Base-by-base conservation (phyloP, 2,329 filamentous ascomycete species). In the Pseudogymnoascus sp. region DNA sequence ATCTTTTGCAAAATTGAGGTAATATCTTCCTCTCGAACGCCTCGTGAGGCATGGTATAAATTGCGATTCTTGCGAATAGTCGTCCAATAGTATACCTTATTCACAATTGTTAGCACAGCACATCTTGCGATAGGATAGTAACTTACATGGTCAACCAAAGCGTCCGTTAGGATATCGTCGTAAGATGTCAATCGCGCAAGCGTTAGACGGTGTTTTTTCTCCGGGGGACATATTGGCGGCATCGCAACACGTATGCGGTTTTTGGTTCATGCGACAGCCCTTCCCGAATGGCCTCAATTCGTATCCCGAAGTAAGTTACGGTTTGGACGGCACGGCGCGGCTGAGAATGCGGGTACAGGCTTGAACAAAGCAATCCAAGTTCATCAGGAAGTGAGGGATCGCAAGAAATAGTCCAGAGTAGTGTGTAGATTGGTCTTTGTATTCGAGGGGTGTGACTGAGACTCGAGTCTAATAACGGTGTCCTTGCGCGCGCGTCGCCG, bases 161-260 rank as follows among this genome's bases (percentile, higher is more conserved):
- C 90, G 82, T 99, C 94, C 6, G 94, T 99, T 66, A 96, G 81
- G 67, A 97, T 87, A 76, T 99, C 94, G 77, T 99, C 94, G 79
- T 97, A 97, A 59, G 89, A 88, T 33, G 92, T 89, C 70, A 99
- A 79, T 80, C 96, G 92, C 64, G 88, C 86, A 69, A 97, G 81
- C 6, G 92, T 96, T 69, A 99, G 81, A 65, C 86, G 85, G 72
- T 89, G 86, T 78, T 83, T 89, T 75, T 88, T 84, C 65, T 78
- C 67, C 67, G 77, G 69, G 72, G 76, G 75, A 73, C 73, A 72
- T 68, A 75, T 75, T 61, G 78, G 71, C 63, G 79, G 69, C 77
- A 79, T 79, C 64, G 60, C 64, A 66, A 68, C 36, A 45, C 41
- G 39, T 36, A 42, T 62, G 49, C 58, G 9, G 60, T 16, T 58